Base-by-base conservation (phyloP, 768 basidiomycete genomes). In the Macrocybe gigantea region DNA sequence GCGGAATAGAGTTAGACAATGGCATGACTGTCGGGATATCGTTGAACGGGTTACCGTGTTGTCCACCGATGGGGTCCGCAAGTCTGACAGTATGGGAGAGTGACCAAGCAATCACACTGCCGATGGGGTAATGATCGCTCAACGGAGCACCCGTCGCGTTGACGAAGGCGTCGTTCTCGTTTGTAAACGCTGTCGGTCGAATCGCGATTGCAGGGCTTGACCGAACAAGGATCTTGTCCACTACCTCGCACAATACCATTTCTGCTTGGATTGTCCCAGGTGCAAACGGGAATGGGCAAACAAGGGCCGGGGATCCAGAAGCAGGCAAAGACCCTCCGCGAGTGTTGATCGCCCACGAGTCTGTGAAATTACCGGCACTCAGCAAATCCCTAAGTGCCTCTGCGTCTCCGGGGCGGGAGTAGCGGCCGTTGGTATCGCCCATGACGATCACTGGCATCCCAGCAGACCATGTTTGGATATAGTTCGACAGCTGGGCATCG, bases 371-470 rank as follows among this genome's bases (percentile, higher is more conserved):
- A 9, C 57, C 59, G 40, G 45, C 51, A 42, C 52, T 39, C 13
- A 64, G 30, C 46, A 66, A 51, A 8, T 41, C 45, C 13, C 49
- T 55, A 30, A 68, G 53, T 7, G 54, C 53, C 7, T 62, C 64
- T 8, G 53, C 53, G 53, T 67, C 66, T 9, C 59, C 62, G 2
- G 53, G 43, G 35, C 64, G 58, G 12, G 65, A 65, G 50, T 69
- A 69, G 3, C 68, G 61, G 10, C 58, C 38, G 44, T 71, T 71
- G 14, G 68, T 71, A 54, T 71, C 69, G 12, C 69, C 69, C 55
- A 68, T 64, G 41, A 69, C 54, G 44, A 71, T 47, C 15, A 68
- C 56, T 1, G 69, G 61, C 59, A 65, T 67, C 13, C 67, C 68
- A 2, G 42, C 33, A 9, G 68, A 68, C 56, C 58, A 60, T 5